A percentile compares a stretch with the other conserved stretches of the same genome.
Evolutionary conservation across 306 rosid species (phyloP).

Genomic region (Cicer cuneatum): DNA sequence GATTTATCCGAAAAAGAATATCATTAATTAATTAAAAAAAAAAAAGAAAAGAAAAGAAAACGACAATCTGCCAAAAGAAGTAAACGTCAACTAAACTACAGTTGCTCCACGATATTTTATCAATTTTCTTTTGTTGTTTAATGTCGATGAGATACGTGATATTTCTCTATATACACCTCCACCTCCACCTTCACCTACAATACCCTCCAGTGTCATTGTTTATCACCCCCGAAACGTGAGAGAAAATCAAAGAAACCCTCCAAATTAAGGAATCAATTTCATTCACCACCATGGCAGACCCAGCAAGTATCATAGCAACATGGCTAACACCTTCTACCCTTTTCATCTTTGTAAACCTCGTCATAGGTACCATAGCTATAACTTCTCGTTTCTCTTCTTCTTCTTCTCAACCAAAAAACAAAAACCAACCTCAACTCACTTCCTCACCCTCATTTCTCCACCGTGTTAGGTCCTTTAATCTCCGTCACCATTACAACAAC

Average conservation of each 20-base stretch:
- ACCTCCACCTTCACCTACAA: neutral
- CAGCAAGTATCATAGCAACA: constrained; percentile 36
- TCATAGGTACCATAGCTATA: constrained; percentile 62
- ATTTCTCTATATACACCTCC: neutral
- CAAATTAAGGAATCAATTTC: neutral
- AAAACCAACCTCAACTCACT: constrained; percentile 30
- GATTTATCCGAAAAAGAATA: too few relatives aligned
- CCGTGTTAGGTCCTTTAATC: constrained; percentile 60
- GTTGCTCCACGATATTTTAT: too few relatives aligned
- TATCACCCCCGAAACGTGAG: too few relatives aligned
- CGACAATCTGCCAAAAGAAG: too few relatives aligned
- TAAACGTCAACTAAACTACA: too few relatives aligned
- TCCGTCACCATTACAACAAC: constrained; percentile 37
- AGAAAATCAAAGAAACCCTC: neutral
- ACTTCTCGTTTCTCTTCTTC: constrained; percentile 46
- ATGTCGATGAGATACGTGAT: too few relatives aligned
- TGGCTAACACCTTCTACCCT: constrained; percentile 73
- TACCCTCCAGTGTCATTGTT: neutral
- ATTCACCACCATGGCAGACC: constrained; percentile 36
- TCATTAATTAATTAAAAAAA: too few relatives aligned
- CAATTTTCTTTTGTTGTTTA: too few relatives aligned
- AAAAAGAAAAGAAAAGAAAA: too few relatives aligned
- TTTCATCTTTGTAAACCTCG: constrained; percentile 77
- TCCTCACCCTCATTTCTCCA: constrained; percentile 59
- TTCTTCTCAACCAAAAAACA: constrained; percentile 30